phyloP scores from a whole-genome alignment of 2,329 filamentous ascomycete species.

The Alternaria ethzedia region DNA sequence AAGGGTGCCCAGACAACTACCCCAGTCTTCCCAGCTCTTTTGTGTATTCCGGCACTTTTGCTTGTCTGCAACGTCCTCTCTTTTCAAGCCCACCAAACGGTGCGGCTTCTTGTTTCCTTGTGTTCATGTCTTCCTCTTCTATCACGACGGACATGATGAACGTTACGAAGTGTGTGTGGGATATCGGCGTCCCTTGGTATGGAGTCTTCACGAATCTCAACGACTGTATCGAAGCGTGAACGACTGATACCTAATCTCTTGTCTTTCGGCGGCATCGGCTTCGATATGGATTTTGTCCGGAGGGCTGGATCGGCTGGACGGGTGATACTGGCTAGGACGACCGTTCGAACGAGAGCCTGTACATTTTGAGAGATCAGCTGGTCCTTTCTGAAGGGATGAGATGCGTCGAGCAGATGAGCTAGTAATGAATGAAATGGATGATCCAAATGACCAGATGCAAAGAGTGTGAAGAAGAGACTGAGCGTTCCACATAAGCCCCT shows the following conservation, averaged over 20 bases:
- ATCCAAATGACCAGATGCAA: constrained; percentile 8
- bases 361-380: constrained; percentile 21
- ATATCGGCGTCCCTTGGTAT: constrained; percentile 15
- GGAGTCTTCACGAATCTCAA: constrained; percentile 26
- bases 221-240: constrained; percentile 30
- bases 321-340: constrained; percentile 3
- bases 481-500: constrained; percentile 26
- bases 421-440: constrained; percentile 28
- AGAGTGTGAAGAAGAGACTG: constrained; percentile 23
- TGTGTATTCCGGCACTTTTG: constrained; percentile 34
- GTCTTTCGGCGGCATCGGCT: constrained; percentile 24
- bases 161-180: constrained; percentile 26
- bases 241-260: constrained; percentile 27
- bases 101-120: constrained; percentile 26
- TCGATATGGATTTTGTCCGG: constrained; percentile 11
- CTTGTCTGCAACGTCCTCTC: constrained; percentile 26
- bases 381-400: constrained; percentile 11
- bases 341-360: constrained; percentile 5
- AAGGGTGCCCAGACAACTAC: not conserved
- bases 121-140: constrained; percentile 21
- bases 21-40: constrained; percentile 23
- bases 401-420: constrained; percentile 22
- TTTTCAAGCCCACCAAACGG: constrained; percentile 19
- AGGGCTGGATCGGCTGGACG: constrained; percentile 8
- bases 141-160: constrained; percentile 37